These are phyloP conservation scores for Medicago ruthenica DNA, from an alignment of 306 rosid genomes.

Conservation along the genomic window DNA sequence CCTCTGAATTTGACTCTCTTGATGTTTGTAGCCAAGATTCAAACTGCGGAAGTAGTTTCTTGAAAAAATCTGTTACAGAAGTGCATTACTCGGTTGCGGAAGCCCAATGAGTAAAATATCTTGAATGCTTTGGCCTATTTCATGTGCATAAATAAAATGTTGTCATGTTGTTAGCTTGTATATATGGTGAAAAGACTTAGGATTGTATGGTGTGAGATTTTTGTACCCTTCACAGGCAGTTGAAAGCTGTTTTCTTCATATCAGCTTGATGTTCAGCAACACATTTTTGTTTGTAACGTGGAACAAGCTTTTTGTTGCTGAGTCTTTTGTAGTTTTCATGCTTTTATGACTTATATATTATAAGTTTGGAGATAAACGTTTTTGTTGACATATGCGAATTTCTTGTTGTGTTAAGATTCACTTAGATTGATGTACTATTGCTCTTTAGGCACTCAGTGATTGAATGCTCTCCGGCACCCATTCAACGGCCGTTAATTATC, in stretches of 20 bases:
- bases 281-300: slow-evolving; percentile 26
- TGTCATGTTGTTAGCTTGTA: slow-evolving; percentile 29
- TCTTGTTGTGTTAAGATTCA: no score
- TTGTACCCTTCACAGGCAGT: slow-evolving; percentile 1
- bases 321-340: background rate
- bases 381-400: background rate
- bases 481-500: no score
- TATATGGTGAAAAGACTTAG: slow-evolving; percentile 10
- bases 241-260: background rate
- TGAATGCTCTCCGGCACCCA: no score
- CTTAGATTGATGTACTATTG: no score
- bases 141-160: slow-evolving; percentile 61
- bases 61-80: slow-evolving; percentile 62
- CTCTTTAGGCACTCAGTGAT: no score
- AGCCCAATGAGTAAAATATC: slow-evolving; percentile 55
- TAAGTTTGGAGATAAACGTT: background rate
- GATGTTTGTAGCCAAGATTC: slow-evolving; percentile 65
- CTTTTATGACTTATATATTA: background rate
- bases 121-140: slow-evolving; percentile 4
- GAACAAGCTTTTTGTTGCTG: slow-evolving; percentile 2
- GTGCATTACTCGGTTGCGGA: slow-evolving; percentile 76
- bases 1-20: slow-evolving; percentile 49
- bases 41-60: slow-evolving; percentile 71
- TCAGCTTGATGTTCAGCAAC: background rate
- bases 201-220: slow-evolving; percentile 11